Evolutionary conservation across 768 basidiomycete genomes (phyloP), one percentile per base, ranked within the genome.

Genomic region (Suillus subalutaceus): DNA sequence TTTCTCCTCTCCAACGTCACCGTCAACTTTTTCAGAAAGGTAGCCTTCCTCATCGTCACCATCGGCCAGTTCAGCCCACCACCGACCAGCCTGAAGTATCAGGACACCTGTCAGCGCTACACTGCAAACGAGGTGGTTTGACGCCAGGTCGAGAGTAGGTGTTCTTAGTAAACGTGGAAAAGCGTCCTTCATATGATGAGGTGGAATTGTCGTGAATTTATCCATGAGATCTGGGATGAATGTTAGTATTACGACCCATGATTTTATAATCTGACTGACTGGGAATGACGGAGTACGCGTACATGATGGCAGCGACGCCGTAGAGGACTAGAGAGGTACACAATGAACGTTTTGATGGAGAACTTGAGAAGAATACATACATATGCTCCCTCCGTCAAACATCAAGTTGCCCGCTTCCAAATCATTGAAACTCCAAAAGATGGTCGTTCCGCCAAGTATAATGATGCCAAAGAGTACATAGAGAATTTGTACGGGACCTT

Each of bases 361-460:
- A 41, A 53, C 15, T 12, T 16, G 48, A 63, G 46, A 20, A 26
- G n/a, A 50, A 30, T 5, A 81, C 92, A 74, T 68, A 94, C 93
- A 91, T 70, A 94, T 89, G 76, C 92, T 94, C 61, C 90, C 93
- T 32, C 93, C 93, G 72, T 95, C 93, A 71, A 95, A 95, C 92
- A 95, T 94, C 73, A 95, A 81, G 76, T 95, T 94, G 40, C 88
- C 91, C 3, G 93, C 93, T 68, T 86, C 79, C 9, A 90, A 86
- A 67, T 94, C 92, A 41, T 86, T 81, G 67, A 94, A 80, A 75
- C 91, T 94, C 88, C 89, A 91, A 32, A 93, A 80, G 60, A 94
- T 87, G 56, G 90, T 90, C 38, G 81, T 76, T 2, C 80, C 90
- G 4, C 92, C 93, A 40, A 89, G 77, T 6, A 80, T 44, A 38